These are phyloP conservation scores for Solanum neorickii DNA, from an alignment of 257 asterid species.

Conservation along the genomic window DNA sequence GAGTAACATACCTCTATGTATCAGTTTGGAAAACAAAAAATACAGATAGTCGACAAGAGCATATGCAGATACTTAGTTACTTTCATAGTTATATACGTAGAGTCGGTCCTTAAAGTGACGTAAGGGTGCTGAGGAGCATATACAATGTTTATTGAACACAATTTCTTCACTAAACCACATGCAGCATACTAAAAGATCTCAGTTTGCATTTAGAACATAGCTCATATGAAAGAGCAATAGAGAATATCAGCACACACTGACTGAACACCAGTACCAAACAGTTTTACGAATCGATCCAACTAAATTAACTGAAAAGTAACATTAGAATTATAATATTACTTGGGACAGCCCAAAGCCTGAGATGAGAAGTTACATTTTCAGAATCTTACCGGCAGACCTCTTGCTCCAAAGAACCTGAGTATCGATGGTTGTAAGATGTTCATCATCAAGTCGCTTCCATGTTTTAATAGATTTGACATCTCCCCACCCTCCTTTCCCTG, in stretches of 20 bases:
- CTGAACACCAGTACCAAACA: background rate
- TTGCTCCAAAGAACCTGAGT: slow-evolving; percentile 78
- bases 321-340: background rate
- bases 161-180: background rate
- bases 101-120: background rate
- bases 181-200: background rate
- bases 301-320: background rate
- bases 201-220: background rate
- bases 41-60: background rate
- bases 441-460: slow-evolving; percentile 80
- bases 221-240: background rate
- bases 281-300: background rate
- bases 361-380: background rate
- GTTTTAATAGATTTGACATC: slow-evolving; percentile 65
- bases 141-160: background rate
- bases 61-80: background rate
- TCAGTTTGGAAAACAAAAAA: background rate
- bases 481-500: slow-evolving; percentile 73
- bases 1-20: background rate
- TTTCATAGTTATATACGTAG: background rate
- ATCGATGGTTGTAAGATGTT: slow-evolving; percentile 55
- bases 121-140: background rate
- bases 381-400: slow-evolving; percentile 26
- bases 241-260: background rate
- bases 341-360: background rate